Percentiles rank a stretch among this genome's conserved stretches.
Evolutionary conservation across 768 basidiomycete genomes (phyloP).

Genomic region (Boletus pseudo-olivaceus): DNA sequence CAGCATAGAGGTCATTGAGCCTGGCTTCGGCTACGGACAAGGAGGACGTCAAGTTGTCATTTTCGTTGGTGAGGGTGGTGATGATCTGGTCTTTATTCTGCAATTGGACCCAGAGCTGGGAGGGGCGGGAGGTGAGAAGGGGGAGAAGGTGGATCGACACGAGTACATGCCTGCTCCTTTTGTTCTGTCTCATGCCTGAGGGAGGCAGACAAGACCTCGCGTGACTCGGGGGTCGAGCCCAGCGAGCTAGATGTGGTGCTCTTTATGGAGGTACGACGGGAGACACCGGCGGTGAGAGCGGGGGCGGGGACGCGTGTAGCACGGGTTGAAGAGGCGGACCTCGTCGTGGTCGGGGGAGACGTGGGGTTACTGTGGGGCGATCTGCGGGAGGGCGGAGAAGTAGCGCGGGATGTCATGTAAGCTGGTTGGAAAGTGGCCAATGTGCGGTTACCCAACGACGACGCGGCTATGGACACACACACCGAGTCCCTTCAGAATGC

Average conservation of each 20-base stretch:
- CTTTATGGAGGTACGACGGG: conserved; percentile 53
- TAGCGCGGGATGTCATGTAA: conserved; percentile 38
- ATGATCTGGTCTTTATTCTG: conserved; percentile 79
- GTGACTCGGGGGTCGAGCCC: conserved; percentile 42
- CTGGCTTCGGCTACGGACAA: conserved; percentile 68
- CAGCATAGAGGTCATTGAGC: conserved; percentile 74
- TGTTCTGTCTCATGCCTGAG: conserved; percentile 76
- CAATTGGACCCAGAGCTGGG: conserved; percentile 70
- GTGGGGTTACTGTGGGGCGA: conserved; percentile 40
- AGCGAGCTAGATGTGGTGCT: conserved; percentile 35
- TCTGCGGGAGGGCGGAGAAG: conserved; percentile 46
- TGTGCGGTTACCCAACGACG: conserved; percentile 1
- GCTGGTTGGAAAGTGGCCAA: conserved; percentile 26
- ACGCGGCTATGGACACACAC: conserved; percentile 4
- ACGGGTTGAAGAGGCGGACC: conserved; percentile 55
- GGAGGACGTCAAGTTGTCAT: conserved; percentile 58
- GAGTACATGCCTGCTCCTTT: conserved; percentile 65
- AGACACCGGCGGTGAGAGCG: conserved; percentile 25
- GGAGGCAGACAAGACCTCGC: conserved; percentile 55
- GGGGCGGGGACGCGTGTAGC: conserved; percentile 55
- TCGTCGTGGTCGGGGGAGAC: conserved; percentile 38
- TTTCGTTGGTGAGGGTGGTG: conserved; percentile 56
- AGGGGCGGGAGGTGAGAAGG: conserved; percentile 7
- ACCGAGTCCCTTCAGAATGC: conserved; percentile 35
- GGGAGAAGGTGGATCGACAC: conserved; percentile 2